Base-by-base conservation (phyloP, 2,329 filamentous ascomycete species). In the Xylariaceae sp. region DNA sequence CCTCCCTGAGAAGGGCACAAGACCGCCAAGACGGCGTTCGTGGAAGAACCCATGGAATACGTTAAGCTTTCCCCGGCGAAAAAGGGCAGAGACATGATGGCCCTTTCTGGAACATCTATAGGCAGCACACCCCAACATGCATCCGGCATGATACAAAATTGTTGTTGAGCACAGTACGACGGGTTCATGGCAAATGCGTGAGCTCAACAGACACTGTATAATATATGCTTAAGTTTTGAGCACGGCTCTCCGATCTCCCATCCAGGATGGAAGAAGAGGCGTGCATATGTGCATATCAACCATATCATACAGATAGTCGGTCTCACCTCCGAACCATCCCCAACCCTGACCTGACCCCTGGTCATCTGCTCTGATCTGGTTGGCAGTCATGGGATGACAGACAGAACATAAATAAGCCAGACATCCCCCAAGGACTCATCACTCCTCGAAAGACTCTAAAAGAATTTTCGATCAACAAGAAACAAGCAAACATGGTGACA, bases 291-390 rank as follows among this genome's bases (percentile, higher is more conserved):
- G 42, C 37, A 47, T 55, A 30, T 0, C 23, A 30, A 44, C 34
- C 37, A 47, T 55, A 30, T 5, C 23, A 30, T 30, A 49, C 48
- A 50, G 18, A 18, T 18, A 13, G 53, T 54, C 56, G 59, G 62
- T 45, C 57, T 55, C 30, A 51, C 51, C 15, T 35, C 23, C 68
- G 67, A 64, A 68, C 55, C 23, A 60, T 67, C 64, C 67, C 67
- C 66, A 69, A 65, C 53, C 56, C 51, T 48, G 23, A n/a, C 51
- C 53, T 34, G 11, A 30, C 4, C 23, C 23, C 23, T 30, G 23
- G 23, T 30, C 23, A 30, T 30, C 23, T 5, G 4, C 1, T 30
- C 23, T 30, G 7, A 7, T 50, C 42, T 39, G 34, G 23, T 52
- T 4, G 23, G 23, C 5, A 30, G 23, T 30, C 23, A 1, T 30